Evolutionary conservation across 2,329 filamentous ascomycete species (phyloP), one percentile per base, ranked within the genome.

Genomic region (Albifimbria verrucaria): DNA sequence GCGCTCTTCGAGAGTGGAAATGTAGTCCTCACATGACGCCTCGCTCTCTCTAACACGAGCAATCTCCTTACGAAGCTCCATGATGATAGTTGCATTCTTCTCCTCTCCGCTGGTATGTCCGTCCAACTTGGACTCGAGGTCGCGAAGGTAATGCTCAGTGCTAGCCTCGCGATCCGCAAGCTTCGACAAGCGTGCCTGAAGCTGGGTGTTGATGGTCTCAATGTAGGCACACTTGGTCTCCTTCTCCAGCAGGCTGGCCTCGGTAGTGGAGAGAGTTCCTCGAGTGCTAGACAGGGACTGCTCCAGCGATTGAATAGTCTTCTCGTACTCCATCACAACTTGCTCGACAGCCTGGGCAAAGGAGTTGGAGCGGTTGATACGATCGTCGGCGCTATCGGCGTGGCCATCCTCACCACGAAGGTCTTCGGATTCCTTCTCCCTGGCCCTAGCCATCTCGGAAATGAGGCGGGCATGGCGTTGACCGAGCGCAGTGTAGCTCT

Each of bases 321-420:
- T 97, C 70, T 99, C 95, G 67, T 99, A 99, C 72, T 99, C 94
- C 48, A 97, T 77, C 3, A 99, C 91, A 21, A 99, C 91, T 65
- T 96, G 90, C 65, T 99, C 94, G 20, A 99, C 93, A 24, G 93
- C 93, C 67, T 96, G 89, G 2, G 93, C 92, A 67, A 99, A 97
- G 0, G 90, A 95, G 68, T 95, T 96, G 18, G 95, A 99, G 41
- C 94, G 87, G 68, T 97, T 95, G 58, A 97, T 75, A 50, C 94
- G 83, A 68, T 97, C 92, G 22, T 92, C 87, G 1, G 92, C 90
- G 60, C 79, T 90, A 66, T 93, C 91, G 51, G 86, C 90, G 17
- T 87, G 76, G 12, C 84, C 80, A 17, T 68, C 67, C 42, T 87
- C 84, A 12, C 80, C 71, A 32, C 83, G 77, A 48, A 83, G 85